These are phyloP conservation scores for Penicillium mononematosum DNA, from an alignment of 495 filamentous ascomycete species.

Conservation along the genomic window DNA sequence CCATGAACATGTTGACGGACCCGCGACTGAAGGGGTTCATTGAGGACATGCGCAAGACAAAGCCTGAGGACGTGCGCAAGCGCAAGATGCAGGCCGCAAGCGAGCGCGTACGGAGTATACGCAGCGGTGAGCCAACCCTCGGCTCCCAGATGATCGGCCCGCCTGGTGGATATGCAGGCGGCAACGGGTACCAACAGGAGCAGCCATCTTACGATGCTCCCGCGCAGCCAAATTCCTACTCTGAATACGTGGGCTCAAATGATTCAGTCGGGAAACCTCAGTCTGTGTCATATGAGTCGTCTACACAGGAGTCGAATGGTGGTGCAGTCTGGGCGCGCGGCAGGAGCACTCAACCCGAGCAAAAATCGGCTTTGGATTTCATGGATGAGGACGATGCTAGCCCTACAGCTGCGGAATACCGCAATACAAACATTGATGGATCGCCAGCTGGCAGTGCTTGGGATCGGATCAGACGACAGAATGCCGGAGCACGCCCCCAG, in stretches of 20 bases:
- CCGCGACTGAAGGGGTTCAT: constrained; percentile 29
- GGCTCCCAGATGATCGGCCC: constrained; percentile 8
- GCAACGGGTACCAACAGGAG: constrained; percentile 9
- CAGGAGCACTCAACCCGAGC: constrained; percentile 5
- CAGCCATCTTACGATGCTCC: constrained; percentile 4
- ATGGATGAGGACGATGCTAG: constrained; percentile 43
- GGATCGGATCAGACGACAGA: constrained; percentile 43
- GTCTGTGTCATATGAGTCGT: neutral
- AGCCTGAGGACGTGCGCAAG: constrained; percentile 26
- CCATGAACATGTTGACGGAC: constrained; percentile 21
- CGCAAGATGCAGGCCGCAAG: constrained; percentile 21
- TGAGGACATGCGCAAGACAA: constrained; percentile 19
- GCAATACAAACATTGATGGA: constrained; percentile 19
- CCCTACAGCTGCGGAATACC: constrained; percentile 40
- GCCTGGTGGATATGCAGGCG: neutral
- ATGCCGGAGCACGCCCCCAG: constrained; percentile 9
- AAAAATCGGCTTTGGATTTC: constrained; percentile 21
- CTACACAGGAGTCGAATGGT: neutral
- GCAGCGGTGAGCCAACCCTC: constrained; percentile 13
- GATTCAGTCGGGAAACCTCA: neutral
- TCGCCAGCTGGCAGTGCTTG: constrained; percentile 34
- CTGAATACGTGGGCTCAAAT: constrained; percentile 10
- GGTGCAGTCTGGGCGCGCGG: constrained; percentile 9
- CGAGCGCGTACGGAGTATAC: constrained; percentile 14
- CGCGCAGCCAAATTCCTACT: constrained; percentile 1